Base-by-base conservation (phyloP, 2,329 filamentous ascomycete species). In the Cladosporium sp. region DNA sequence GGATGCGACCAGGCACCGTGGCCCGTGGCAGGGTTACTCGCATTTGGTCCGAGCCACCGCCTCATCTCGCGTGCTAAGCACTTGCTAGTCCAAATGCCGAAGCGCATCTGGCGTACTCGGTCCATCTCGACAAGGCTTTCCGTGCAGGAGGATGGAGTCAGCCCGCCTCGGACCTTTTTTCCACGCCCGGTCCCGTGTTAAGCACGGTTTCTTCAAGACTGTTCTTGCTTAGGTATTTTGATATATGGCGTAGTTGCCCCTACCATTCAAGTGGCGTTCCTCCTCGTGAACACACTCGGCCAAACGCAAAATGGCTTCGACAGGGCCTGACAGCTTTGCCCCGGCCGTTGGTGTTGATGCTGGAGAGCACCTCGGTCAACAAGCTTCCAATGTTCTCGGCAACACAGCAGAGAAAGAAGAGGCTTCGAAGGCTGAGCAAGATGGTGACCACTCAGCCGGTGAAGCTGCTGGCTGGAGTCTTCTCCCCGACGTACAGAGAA, bases 361-460 rank as follows among this genome's bases (percentile, higher is more conserved):
- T 19, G 57, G 55, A 32, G 55, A 55, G 16, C 34, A 54, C 4
- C n/a, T 54, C 18, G 28, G 50, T 8, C 50, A 54, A 9, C 22
- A 28, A 28, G 22, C 7, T 28, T 7, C 22, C 22, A 28, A 28
- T 28, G 46, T 19, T 9, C 43, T 54, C 9, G 52, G 44, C n/a
- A 22, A 49, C 31, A 49, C 48, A 7, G 45, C 71, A 74, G 10
- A 72, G 77, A 14, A 61, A 70, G 14, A 68, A 70, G 54, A 77
- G 74, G 28, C 65, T 69, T 8, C 72, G 77, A 35, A 70, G 77
- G 60, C 73, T 28, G 48, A 50, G 32, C 34, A 50, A 19, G 48
- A 50, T 35, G 48, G 40, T 18, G 48, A 50, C 32, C 7, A 50
- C 7, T 50, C 48, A 18, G 34, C 32, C 9, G 48, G 48, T 9